A percentile compares a stretch with the other conserved stretches of the same genome.
Conservation (phyloP, 805 yeast genomes). For the Nakazawaea wyomingensis region DNA sequence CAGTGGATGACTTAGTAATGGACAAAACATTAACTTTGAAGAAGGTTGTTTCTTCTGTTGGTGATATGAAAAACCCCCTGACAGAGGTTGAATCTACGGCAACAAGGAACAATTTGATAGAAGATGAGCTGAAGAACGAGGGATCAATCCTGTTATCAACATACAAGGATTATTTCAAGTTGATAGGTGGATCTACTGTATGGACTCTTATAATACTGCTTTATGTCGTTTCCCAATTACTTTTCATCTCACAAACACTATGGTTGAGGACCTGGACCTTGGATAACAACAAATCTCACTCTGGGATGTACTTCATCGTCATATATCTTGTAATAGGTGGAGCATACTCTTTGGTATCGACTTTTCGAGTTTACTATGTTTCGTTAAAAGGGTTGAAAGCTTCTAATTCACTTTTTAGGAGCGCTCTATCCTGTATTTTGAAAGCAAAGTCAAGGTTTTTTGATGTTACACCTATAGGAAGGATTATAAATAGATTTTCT, state of each 20-base stretch:
- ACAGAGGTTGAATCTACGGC: conserved; percentile 43
- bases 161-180: conserved; percentile 58
- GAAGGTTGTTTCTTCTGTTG: too few relatives aligned
- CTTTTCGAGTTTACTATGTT: conserved; percentile 50
- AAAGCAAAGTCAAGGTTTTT: conserved; percentile 85
- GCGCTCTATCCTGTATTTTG: conserved; percentile 50
- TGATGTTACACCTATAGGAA: conserved; percentile 82
- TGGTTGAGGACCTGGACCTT: conserved; percentile 87
- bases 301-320: conserved; percentile 53
- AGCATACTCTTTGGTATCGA: conserved; percentile 44
- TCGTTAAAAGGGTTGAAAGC: conserved; percentile 64
- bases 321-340: conserved; percentile 63
- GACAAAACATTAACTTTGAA: conserved; percentile 36
- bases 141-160: conserved; percentile 82
- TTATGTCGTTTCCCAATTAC: conserved; percentile 52
- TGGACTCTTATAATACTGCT: conserved; percentile 44
- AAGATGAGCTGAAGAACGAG: conserved; percentile 78
- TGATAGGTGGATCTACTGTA: conserved; percentile 61
- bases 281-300: conserved; percentile 30
- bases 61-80: conserved; percentile 45
- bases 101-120: conserved; percentile 48
- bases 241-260: conserved; percentile 71
- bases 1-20: conserved; percentile 58
- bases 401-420: conserved; percentile 59
- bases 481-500: conserved; percentile 75